Base-by-base conservation (phyloP, 139 green algal genomes). In the Chlamydomonas sphaeroides region DNA sequence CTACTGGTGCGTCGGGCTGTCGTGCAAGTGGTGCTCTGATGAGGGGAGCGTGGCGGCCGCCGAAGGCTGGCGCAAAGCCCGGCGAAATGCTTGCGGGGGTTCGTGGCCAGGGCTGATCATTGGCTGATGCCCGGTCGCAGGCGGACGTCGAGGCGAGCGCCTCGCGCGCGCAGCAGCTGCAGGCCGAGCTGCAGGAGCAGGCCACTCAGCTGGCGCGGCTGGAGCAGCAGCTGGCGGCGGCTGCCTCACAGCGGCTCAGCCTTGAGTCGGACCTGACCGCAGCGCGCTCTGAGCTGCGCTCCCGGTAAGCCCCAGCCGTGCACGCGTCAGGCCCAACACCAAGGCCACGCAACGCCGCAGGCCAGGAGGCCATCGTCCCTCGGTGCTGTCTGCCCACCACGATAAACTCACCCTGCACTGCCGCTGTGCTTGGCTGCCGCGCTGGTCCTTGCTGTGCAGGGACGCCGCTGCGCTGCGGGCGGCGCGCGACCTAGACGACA, bases 401-500 rank as follows among this genome's bases (percentile, higher is more conserved):
- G n/a, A n/a, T n/a, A n/a, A n/a, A n/a, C n/a, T n/a, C n/a, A n/a
- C n/a, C n/a, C n/a, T n/a, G n/a, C n/a, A n/a, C n/a, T n/a, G n/a
- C n/a, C n/a, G n/a, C n/a, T n/a, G n/a, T n/a, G n/a, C n/a, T n/a
- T n/a, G n/a, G n/a, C n/a, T n/a, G n/a, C n/a, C n/a, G n/a, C n/a
- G n/a, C n/a, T n/a, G n/a, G n/a, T n/a, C n/a, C n/a, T n/a, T n/a
- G n/a, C n/a, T n/a, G n/a, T n/a, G 6, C 30, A 83, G 71, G 56
- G 62, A 84, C 26, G 62, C 72, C 0, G 61, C 49, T 10, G 49
- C 61, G 26, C 33, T 85, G 61, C 70, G 63, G 18, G 35, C 41
- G n/a, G 66, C 81, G 25, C 83, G 72, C 11, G 84, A 90, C 38
- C 28, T 89, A 45, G 88, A 90, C 35, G 78, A 87, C 15, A 30